Base-by-base conservation (phyloP, 352 stramenopile genomes). In the Globisporangium mamillatum region DNA sequence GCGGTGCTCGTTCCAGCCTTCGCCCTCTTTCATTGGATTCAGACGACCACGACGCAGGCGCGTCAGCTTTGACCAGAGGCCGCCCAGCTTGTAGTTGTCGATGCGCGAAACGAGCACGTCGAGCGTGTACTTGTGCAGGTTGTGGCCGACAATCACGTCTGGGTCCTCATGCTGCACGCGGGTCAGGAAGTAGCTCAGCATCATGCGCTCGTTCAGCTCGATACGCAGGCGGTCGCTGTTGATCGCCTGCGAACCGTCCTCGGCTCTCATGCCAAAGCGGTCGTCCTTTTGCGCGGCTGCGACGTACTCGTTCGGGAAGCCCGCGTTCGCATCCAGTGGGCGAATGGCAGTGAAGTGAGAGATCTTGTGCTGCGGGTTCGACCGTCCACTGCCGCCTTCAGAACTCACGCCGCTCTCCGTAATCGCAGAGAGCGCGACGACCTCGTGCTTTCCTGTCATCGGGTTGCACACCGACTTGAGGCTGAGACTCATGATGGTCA, bases 121-220 rank as follows among this genome's bases (percentile, higher is more conserved):
- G 38, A 99, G 86, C 22, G 98, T 96, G 74, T 99, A 99, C 52
- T 98, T 98, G 81, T 98, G 95, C 56, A 99, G 87, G 77, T 99
- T 99, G 86, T 99, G 98, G 12, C 96, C 98, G 16, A 99, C 92
- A 34, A 99, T 88, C 8, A 99, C 89, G 72, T 99, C 98, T 5
- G 98, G 98, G 78, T 99, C 98, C 86, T 98, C 97, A 36, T 73
- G 79, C 60, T 98, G 93, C 44, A 99, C 80, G 66, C 97, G 92
- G 29, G 86, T 92, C 59, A 96, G 69, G 58, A 96, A 94, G 68
- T 93, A 96, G 67, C 81, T 94, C 27, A 96, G 78, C 77, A 96
- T 79, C 50, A 91, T 84, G 68, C 88, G 88, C 66, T 96, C 88
- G 64, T 93, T 96, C 24, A 91, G 79, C 58, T 93, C 88, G 41